These are phyloP conservation scores for Brassica rapa DNA, from an alignment of 345 rosid genomes.

Conservation along the genomic window DNA sequence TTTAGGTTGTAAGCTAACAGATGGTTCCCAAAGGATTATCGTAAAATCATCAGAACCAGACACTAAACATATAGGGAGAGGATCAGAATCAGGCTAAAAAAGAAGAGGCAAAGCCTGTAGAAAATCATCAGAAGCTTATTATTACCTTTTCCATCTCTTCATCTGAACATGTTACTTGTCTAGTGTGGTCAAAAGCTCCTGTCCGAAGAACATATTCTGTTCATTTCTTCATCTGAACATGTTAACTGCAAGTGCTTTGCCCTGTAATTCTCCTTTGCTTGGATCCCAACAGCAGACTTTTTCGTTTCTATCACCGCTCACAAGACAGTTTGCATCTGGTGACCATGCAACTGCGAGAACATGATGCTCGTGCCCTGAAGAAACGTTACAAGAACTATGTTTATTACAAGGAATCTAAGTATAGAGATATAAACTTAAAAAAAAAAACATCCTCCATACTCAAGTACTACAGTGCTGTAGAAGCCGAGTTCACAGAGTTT, in stretches of 20 bases:
- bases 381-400: neutral
- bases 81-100: neutral
- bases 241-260: neutral
- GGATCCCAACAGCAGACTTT: neutral
- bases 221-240: too few relatives aligned
- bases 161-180: neutral
- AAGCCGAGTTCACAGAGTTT: too few relatives aligned
- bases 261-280: neutral
- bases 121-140: neutral
- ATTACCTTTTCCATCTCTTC: neutral
- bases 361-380: neutral
- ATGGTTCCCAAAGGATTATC: neutral
- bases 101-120: neutral
- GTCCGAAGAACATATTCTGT: neutral
- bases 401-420: neutral
- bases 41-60: neutral
- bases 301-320: neutral
- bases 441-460: too few relatives aligned
- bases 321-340: neutral
- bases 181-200: neutral
- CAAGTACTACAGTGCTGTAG: too few relatives aligned
- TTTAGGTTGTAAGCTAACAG: neutral
- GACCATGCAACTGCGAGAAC: neutral
- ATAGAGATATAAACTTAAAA: too few relatives aligned
- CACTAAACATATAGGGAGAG: neutral